Base-by-base conservation (phyloP, 768 basidiomycete genomes). In the Boletellus ananas region DNA sequence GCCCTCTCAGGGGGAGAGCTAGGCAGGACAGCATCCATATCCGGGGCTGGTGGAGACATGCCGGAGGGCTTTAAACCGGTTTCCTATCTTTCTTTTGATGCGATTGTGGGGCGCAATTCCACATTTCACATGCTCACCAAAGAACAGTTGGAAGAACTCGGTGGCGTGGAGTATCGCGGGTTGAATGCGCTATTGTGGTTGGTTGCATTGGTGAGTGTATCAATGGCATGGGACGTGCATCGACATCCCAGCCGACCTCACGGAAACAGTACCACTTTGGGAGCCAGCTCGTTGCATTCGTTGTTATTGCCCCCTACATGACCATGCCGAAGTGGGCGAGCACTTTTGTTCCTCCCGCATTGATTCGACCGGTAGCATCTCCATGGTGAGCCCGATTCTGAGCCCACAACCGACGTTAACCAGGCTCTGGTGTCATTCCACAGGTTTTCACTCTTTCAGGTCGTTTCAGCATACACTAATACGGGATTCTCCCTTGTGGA, bases 121-220 rank as follows among this genome's bases (percentile, higher is more conserved):
- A 70, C 72, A 3, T 90, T 90, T 56, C 76, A 79, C 34, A 72
- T 67, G 56, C 69, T 95, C 46, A 89, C 84, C 0, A 75, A 79
- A 17, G 90, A 93, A 41, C 88, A 97, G 61, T 72, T 90, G 58
- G 93, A 95, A 57, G 92, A 96, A 65, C 71, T 98, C 5, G 94
- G 94, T 4, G 94, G 95, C 17, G 87, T 96, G 7, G 95, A 99
- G 65, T 98, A 90, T 62, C 79, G 93, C 10, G 89, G 87, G 12
- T 70, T 96, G 55, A 85, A 84, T 38, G 80, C 85, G 3, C 66
- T 96, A 43, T 71, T 93, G 10, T 94, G 89, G 87, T 79, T 94
- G 48, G 81, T 95, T 34, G 78, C 78, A 11, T 64, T 70, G 31
- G 92, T 94, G 63, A 60, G 88, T 75, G 31, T 45, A 7, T 25